phyloP scores from a whole-genome alignment of 2,329 filamentous ascomycete species.

The Penicillium thymicola region DNA sequence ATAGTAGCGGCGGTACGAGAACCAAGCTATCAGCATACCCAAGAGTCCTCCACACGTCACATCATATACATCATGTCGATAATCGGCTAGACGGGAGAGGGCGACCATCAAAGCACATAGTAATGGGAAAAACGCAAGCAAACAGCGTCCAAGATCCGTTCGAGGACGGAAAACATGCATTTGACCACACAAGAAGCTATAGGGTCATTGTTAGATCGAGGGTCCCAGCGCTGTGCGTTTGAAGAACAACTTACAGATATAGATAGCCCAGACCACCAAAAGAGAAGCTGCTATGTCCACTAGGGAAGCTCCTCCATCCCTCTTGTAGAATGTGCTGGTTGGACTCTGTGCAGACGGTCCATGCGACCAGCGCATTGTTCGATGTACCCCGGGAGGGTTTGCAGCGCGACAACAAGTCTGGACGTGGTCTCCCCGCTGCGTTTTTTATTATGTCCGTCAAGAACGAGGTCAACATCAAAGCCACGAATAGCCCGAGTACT shows the following conservation, averaged over 20 bases:
- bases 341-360: slow-evolving; percentile 49
- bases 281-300: slow-evolving; percentile 60
- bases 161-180: slow-evolving; percentile 58
- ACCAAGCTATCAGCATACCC: slow-evolving; percentile 54
- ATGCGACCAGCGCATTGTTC: slow-evolving; percentile 51
- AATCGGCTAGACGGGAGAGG: slow-evolving; percentile 61
- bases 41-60: slow-evolving; percentile 56
- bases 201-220: neutral
- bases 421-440: slow-evolving; percentile 74
- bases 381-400: slow-evolving; percentile 63
- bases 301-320: slow-evolving; percentile 64
- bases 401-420: slow-evolving; percentile 85
- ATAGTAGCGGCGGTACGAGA: slow-evolving; percentile 61
- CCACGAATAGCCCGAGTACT: slow-evolving; percentile 74
- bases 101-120: slow-evolving; percentile 59
- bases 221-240: neutral
- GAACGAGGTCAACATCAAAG: slow-evolving; percentile 72
- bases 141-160: slow-evolving; percentile 54
- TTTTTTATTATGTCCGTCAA: slow-evolving; percentile 92
- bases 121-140: slow-evolving; percentile 55
- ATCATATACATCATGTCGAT: slow-evolving; percentile 63
- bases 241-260: slow-evolving; percentile 38
- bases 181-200: slow-evolving; percentile 51
- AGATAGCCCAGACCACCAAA: slow-evolving; percentile 62
- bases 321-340: slow-evolving; percentile 58